Percentiles rank a stretch among this genome's conserved stretches.
Conservation (phyloP, 2,329 filamentous ascomycete species). For the Verruconis gallopava region DNA sequence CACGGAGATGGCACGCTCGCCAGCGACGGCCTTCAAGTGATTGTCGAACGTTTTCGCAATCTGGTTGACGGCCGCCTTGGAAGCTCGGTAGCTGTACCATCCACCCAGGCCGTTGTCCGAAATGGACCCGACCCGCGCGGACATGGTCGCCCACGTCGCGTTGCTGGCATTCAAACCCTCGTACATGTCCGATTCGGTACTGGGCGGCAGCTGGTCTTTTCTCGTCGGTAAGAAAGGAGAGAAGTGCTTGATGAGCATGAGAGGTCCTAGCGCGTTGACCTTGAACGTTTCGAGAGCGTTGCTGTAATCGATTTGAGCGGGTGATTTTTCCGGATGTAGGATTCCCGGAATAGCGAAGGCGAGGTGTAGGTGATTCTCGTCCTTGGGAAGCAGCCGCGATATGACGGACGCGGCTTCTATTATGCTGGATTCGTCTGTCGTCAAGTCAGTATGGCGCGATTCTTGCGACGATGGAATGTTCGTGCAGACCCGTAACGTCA, state of each 20-base stretch:
- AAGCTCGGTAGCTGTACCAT: conserved; percentile 71
- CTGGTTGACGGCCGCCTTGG: conserved; percentile 62
- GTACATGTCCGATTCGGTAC: conserved; percentile 13
- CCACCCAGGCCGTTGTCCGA: conserved; percentile 61
- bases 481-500: conserved; percentile 41
- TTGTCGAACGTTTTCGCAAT: conserved; percentile 60
- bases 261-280: conserved; percentile 60
- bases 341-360: conserved; percentile 59
- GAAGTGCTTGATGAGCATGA: conserved; percentile 69
- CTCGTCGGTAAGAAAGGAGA: conserved; percentile 53
- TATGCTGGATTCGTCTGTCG: conserved; percentile 49
- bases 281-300: conserved; percentile 55
- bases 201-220: conserved; percentile 25
- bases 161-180: conserved; percentile 32
- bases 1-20: conserved; percentile 52
- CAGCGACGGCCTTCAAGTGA: conserved; percentile 41
- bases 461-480: no score
- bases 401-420: conserved; percentile 42
- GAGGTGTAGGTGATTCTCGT: conserved; percentile 49
- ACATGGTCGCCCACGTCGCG: conserved; percentile 61
- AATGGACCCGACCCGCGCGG: conserved; percentile 63
- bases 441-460: no score
- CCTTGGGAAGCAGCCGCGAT: conserved; percentile 38
- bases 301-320: conserved; percentile 47
- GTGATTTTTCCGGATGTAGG: conserved; percentile 60